Evolutionary conservation across 768 basidiomycete genomes (phyloP), one percentile per base, ranked within the genome.

Genomic region (Pseudohyphozyma bogoriensis): DNA sequence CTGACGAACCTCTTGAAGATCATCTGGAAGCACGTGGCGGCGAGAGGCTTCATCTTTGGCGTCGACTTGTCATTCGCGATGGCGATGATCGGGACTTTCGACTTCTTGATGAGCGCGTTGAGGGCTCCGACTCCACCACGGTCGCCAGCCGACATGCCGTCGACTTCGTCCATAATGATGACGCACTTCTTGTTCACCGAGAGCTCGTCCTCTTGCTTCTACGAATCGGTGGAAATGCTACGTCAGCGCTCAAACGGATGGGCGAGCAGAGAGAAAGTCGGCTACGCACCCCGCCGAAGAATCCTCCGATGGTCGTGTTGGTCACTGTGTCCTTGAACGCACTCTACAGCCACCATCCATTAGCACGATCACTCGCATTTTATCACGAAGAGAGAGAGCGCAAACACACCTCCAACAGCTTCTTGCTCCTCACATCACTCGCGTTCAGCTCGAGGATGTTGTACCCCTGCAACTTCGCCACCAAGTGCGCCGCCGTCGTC

Each of bases 81-180:
- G 68, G 93, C 91, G 36, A 99, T 95, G 65, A 99, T 89, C 0
- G 95, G 95, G 42, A 87, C 90, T 78, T 85, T 89, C 26, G 86
- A 85, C 78, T 93, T 96, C 76, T 85, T 90, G 68, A 99, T 93
- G 62, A 99, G 71, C 0, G 84, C 83, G 59, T 89, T 89, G 67
- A 99, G 72, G 9, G 95, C 95, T 28, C 89, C 93, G 2, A 97
- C 88, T 57, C 95, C 95, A 20, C 95, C 95, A 47, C 95, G 80
- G 74, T 99, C 95, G 22, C 95, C 95, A 4, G 88, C 87, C 8
- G 90, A 93, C 92, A 97, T 99, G 2, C 95, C 95, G 66, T 99
- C 95, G 3, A 97, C 93, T 72, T 99, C 95, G 70, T 99, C 95
- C 93, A 99, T 96, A 72, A 99, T 97, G 47, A 99, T 77, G 65